These are phyloP conservation scores for Pythium volutum DNA, from an alignment of 352 stramenopile genomes.

Conservation along the genomic window DNA sequence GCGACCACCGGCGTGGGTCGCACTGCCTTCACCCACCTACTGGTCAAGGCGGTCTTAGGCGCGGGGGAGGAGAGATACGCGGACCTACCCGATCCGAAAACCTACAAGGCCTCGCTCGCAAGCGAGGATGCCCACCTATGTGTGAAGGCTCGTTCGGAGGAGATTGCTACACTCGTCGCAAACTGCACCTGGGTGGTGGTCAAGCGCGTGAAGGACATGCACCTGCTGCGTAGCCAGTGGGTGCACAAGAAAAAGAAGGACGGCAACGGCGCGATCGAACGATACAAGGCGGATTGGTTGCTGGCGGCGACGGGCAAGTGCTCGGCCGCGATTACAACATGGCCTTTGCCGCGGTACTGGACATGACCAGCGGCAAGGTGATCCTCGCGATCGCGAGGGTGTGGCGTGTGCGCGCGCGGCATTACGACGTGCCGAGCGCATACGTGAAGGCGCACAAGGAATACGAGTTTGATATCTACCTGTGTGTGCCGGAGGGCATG, in stretches of 20 bases:
- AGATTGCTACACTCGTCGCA: too few species aligned
- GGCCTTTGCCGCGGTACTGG: conserved; percentile 29
- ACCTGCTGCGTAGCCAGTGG: conserved; percentile 28
- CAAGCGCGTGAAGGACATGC: not conserved
- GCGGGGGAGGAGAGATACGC: too few species aligned
- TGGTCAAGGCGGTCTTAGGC: too few species aligned
- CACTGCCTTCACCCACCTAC: too few species aligned
- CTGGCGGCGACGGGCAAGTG: conserved; percentile 24
- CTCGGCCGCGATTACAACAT: conserved; percentile 23
- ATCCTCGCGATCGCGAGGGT: conserved; percentile 13
- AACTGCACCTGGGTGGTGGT: conserved; percentile 15
- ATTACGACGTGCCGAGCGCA: conserved; percentile 32
- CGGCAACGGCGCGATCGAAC: conserved; percentile 12
- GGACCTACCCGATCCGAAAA: too few species aligned
- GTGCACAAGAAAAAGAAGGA: conserved; percentile 32
- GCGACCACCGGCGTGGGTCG: too few species aligned
- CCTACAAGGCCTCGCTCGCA: too few species aligned
- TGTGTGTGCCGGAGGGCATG: conserved; percentile 21
- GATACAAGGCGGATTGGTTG: conserved; percentile 26
- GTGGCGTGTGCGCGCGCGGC: conserved; percentile 24
- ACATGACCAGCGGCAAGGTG: conserved; percentile 27
- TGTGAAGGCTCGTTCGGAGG: too few species aligned
- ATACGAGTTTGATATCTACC: too few species aligned
- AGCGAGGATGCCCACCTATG: too few species aligned
- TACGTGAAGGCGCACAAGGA: conserved; percentile 32